phyloP scores from a whole-genome alignment of 1,139 yeast species.

The Sugiyamaella pinicola region DNA sequence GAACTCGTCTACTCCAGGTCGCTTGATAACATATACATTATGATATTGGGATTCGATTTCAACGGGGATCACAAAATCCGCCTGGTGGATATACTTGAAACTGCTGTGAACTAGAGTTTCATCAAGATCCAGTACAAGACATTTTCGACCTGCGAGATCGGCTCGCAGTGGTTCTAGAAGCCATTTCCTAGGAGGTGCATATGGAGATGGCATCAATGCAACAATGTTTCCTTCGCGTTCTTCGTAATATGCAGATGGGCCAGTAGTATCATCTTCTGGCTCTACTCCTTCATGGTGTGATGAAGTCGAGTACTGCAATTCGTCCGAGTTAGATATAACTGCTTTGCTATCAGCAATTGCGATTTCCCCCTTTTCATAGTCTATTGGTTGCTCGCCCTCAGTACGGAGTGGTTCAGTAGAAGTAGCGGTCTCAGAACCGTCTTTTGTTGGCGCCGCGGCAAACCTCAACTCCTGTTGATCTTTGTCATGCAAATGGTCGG shows the following conservation, averaged over 20 bases:
- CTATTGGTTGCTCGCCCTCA: background rate
- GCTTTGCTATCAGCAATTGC: background rate
- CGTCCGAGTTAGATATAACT: background rate
- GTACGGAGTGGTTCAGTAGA: no score
- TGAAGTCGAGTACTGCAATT: conserved; percentile 4
- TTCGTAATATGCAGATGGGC: conserved; percentile 2
- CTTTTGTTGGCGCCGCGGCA: background rate
- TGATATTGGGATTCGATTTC: conserved; percentile 89
- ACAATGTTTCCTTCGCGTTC: background rate
- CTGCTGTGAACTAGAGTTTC: conserved; percentile 97
- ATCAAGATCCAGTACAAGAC: conserved; percentile 88
- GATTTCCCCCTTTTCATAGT: conserved; percentile 9
- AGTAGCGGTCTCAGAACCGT: background rate
- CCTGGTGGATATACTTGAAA: conserved; percentile 85
- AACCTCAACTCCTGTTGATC: no score
- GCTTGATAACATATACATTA: conserved; percentile 91
- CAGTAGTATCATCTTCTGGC: background rate
- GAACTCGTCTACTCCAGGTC: conserved; percentile 98
- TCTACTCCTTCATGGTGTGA: conserved; percentile 13
- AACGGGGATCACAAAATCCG: conserved; percentile 93
- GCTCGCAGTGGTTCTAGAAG: conserved; percentile 60
- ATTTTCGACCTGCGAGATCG: conserved; percentile 61
- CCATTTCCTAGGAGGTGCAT: conserved; percentile 10
- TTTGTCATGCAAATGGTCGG: background rate
- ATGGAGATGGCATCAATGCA: conserved; percentile 4